Base-by-base conservation (phyloP, 352 stramenopile species). In the Peronospora destructor region DNA sequence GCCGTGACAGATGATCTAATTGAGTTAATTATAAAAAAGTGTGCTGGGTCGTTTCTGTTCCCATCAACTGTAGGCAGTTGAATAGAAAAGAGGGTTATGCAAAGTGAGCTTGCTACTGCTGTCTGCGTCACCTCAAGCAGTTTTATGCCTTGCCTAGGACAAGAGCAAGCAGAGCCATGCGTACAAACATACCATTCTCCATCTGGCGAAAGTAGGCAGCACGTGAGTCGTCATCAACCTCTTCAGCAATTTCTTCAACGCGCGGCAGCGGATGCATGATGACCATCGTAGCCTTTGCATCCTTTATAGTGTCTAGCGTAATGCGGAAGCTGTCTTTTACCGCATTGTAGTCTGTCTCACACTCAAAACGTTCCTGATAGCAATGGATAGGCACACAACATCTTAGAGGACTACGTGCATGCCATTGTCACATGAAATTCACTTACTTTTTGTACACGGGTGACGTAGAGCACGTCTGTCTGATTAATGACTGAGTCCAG, bases 381-480 rank as follows among this genome's bases (percentile, higher is more conserved):
- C 39, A 32, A 52, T 32, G 46, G 23, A 10, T 49, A 26, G 4
- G 33, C 14, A 41, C 12, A 13, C 2, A 57, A 29, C 35, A 47
- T 16, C 28, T 32, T 23, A 50, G 28, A 62, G 16, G 2, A 32
- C 40, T 30, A 57, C 4, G 16, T 19, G 33, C 13, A 19, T 16
- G 6, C 7, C 37, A 13, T 6, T 5, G 40, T 26, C 14, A 42
- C 12, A 36, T 7, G 12, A 17, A 1, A 36, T 36, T 36, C 9
- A 28, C 26, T 49, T 17, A 68, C 73, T 67, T 92, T 97, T 63
- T 99, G 97, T 37, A 99, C 82, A 40, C 97, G 85, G 1, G 96
- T 99, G 34, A 99, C 92, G 76, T 99, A 99, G 16, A 99, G 76
- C 49, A 99, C 94, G 72, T 99, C 88, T 12, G 93, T 97, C 26